Evolutionary conservation across 1,284 basidiomycete species (phyloP).

Genomic region (Coniferiporia weirii): DNA sequence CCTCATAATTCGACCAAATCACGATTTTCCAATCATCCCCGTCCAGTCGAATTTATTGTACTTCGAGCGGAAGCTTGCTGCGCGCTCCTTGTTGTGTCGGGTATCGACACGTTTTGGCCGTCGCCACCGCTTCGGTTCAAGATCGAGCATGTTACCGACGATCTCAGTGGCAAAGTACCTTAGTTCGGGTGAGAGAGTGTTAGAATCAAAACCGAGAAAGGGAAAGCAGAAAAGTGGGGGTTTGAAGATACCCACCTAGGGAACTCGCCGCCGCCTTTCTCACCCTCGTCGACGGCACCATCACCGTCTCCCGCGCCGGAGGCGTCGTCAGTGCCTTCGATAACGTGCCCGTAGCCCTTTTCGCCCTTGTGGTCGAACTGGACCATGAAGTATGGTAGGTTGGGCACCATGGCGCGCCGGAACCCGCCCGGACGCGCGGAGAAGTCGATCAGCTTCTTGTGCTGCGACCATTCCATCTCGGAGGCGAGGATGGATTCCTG

Average conservation of each 20-base stretch:
- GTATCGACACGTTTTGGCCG: constrained; percentile 73
- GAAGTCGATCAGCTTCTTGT: constrained; percentile 96
- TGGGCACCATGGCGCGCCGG: constrained; percentile 88
- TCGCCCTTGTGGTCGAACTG: constrained; percentile 97
- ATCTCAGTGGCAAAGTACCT: constrained; percentile 96
- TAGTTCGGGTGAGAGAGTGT: neutral
- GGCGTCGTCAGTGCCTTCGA: constrained; percentile 78
- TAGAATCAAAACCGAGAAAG: constrained; percentile 15
- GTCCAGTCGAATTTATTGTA: constrained; percentile 80
- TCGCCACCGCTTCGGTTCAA: constrained; percentile 86
- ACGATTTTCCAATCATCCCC: constrained; percentile 48
- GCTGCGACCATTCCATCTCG: constrained; percentile 96
- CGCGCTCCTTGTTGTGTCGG: constrained; percentile 64
- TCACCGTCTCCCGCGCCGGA: constrained; percentile 61
- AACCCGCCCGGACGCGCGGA: constrained; percentile 84
- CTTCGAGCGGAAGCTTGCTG: constrained; percentile 59
- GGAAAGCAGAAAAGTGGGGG: neutral
- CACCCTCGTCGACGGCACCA: constrained; percentile 71
- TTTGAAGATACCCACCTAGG: constrained; percentile 55
- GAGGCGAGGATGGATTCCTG: constrained; percentile 89
- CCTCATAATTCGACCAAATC: neutral
- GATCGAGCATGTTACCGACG: constrained; percentile 84
- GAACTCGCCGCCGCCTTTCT: constrained; percentile 85
- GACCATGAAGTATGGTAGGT: constrained; percentile 98
- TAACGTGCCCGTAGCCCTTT: constrained; percentile 95